phyloP scores from a whole-genome alignment of 1,284 basidiomycete species.

The Xerocomus minutiporus region DNA sequence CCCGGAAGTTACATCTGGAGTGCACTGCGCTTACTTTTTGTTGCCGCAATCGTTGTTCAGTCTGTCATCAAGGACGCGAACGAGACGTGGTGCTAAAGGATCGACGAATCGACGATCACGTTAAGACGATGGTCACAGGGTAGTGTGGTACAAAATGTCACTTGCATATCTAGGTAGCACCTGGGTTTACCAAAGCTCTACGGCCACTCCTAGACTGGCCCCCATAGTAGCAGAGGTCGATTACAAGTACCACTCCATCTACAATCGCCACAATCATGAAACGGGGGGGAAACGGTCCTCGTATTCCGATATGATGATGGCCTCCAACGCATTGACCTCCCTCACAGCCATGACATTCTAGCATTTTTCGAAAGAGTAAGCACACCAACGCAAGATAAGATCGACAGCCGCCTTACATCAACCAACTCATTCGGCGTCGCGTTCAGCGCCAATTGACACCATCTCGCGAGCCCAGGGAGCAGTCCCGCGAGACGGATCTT shows the following conservation, averaged over 20 bases:
- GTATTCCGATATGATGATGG: slow-evolving; percentile 45
- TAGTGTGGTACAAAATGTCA: no score
- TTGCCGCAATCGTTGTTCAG: no score
- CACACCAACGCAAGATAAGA: background rate
- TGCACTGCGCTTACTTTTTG: no score
- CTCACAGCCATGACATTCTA: slow-evolving; percentile 41
- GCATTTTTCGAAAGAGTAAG: background rate
- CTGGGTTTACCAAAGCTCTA: no score
- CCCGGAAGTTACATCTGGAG: no score
- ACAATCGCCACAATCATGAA: slow-evolving; percentile 13
- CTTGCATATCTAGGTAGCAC: no score
- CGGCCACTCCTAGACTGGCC: no score
- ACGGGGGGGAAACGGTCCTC: slow-evolving; percentile 29
- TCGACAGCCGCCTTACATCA: slow-evolving; percentile 53
- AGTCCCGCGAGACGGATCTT: slow-evolving; percentile 67
- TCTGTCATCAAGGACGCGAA: no score
- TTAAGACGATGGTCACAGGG: no score
- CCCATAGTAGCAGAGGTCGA: background rate
- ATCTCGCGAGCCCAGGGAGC: slow-evolving; percentile 72
- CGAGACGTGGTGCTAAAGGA: background rate
- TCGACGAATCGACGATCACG: no score
- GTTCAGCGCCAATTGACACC: slow-evolving; percentile 69
- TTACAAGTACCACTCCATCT: background rate
- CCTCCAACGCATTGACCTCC: slow-evolving; percentile 46
- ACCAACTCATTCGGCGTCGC: slow-evolving; percentile 78